These are phyloP conservation scores for Aspergillus chevalieri DNA, from an alignment of 2,329 filamentous ascomycete genomes.

Conservation along the genomic window DNA sequence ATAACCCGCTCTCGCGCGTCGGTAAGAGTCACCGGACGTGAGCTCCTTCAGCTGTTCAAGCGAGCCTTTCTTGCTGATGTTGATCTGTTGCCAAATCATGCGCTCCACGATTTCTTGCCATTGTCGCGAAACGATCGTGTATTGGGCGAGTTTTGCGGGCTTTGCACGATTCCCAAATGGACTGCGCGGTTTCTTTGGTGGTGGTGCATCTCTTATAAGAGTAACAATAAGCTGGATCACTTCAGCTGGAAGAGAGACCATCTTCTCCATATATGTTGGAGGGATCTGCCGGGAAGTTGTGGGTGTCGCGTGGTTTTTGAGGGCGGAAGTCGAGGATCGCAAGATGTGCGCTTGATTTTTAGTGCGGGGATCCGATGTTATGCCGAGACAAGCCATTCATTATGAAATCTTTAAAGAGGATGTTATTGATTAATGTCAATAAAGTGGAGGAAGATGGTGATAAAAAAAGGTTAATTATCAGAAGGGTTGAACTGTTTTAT, in stretches of 20 bases:
- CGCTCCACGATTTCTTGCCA: neutral
- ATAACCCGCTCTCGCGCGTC: neutral
- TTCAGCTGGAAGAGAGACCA: neutral
- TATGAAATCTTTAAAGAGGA: too few relatives aligned
- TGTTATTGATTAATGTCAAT: too few relatives aligned
- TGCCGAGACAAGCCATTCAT: too few relatives aligned
- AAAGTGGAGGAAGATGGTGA: too few relatives aligned
- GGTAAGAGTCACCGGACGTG: neutral
- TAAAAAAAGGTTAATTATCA: too few relatives aligned
- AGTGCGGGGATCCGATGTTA: too few relatives aligned
- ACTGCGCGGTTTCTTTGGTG: neutral
- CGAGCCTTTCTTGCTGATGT: neutral
- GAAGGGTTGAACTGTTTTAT: too few relatives aligned
- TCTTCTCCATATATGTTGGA: neutral
- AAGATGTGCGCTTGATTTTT: too few relatives aligned
- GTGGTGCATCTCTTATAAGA: neutral
- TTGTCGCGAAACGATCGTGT: neutral
- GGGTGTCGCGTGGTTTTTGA: neutral
- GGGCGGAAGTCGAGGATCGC: too few relatives aligned
- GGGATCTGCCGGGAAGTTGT: neutral
- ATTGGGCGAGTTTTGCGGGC: neutral
- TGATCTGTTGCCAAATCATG: neutral
- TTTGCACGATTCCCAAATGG: neutral
- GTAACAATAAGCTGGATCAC: neutral
- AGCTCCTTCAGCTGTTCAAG: neutral